phyloP scores from a whole-genome alignment of 768 basidiomycete genomes.

The Phlebiopsis gigantea region DNA sequence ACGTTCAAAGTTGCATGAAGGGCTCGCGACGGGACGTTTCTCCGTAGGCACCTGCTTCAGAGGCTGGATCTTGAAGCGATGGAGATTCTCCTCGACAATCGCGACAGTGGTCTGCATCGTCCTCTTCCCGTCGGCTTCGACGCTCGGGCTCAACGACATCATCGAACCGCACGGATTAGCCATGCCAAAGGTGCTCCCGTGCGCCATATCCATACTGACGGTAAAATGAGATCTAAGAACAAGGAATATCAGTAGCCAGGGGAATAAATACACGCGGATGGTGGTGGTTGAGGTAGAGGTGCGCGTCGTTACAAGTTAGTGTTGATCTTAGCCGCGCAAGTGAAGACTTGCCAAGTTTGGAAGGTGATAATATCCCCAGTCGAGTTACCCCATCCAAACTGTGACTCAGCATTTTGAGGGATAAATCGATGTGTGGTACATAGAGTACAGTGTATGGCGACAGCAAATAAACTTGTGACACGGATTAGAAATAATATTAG shows the following conservation, averaged over 20 bases:
- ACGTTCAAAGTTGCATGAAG: constrained; percentile 10
- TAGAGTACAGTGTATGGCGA: neutral
- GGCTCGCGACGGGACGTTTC: neutral
- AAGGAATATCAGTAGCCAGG: too few species aligned
- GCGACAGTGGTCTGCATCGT: constrained; percentile 19
- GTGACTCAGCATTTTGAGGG: too few species aligned
- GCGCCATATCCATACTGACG: neutral
- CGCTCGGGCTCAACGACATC: neutral
- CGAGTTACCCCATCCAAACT: neutral
- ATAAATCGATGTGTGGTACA: neutral
- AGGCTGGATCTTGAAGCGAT: constrained; percentile 13
- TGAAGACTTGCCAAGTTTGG: neutral
- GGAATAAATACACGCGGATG: neutral
- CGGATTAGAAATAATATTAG: neutral
- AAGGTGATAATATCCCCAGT: neutral
- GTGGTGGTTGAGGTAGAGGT: neutral
- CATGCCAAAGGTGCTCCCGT: neutral
- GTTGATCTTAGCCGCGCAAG: neutral
- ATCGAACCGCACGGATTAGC: neutral
- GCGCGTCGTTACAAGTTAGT: neutral
- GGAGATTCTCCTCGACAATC: constrained; percentile 12
- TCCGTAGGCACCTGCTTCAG: constrained; percentile 10
- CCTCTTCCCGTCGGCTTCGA: neutral
- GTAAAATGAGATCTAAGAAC: neutral
- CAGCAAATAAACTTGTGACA: neutral